These are phyloP conservation scores for Plantago elongata DNA, from an alignment of 257 asterid genomes.

Conservation along the genomic window DNA sequence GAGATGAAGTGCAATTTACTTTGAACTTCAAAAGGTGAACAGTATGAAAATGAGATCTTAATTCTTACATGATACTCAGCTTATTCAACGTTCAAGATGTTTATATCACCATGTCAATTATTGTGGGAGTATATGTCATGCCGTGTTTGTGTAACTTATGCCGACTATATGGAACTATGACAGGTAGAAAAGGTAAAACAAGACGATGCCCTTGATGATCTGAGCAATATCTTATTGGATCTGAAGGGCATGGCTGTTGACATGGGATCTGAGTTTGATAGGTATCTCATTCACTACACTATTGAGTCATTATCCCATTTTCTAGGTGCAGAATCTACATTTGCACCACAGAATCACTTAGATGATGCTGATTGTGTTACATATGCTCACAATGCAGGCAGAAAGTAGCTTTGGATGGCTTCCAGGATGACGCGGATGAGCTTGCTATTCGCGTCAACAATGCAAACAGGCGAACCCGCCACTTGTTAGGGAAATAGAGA, in stretches of 20 bases:
- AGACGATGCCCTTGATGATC: conserved; percentile 60
- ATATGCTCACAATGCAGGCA: conserved; percentile 40
- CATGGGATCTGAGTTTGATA: conserved; percentile 77
- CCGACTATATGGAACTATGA: conserved; percentile 9
- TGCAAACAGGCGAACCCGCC: conserved; percentile 55
- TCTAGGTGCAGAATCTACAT: not conserved
- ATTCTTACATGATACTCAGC: no score
- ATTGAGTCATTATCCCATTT: not conserved
- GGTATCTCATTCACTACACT: conserved; percentile 17
- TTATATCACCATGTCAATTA: no score
- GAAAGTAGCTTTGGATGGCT: conserved; percentile 46
- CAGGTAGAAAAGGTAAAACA: conserved; percentile 71
- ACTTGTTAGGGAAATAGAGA: conserved; percentile 47
- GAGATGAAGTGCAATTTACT: not conserved
- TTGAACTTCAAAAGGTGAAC: no score
- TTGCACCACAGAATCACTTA: not conserved
- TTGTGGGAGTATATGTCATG: no score
- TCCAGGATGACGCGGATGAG: conserved; percentile 67
- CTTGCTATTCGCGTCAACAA: conserved; percentile 51
- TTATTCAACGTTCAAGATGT: no score
- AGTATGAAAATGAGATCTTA: no score
- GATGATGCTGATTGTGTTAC: not conserved
- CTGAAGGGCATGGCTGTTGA: conserved; percentile 74
- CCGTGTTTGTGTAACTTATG: conserved; percentile 6
- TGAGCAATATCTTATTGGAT: conserved; percentile 65